Percentiles rank a stretch among this genome's conserved stretches.
Conservation (phyloP, 495 filamentous ascomycete species). For the Podospora tetraspora region DNA sequence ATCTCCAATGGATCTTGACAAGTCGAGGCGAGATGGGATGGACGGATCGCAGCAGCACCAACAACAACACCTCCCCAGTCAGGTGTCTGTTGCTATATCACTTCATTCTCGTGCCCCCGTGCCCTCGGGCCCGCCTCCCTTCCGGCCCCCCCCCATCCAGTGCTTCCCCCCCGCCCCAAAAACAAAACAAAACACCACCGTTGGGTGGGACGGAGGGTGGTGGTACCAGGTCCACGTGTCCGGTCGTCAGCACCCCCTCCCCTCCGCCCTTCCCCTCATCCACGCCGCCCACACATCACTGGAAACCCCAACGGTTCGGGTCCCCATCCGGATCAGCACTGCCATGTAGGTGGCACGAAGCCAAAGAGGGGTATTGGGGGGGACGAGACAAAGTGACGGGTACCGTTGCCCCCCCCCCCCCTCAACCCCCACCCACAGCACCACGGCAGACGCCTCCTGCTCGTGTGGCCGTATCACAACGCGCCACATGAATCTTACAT, state of each 20-base stretch:
- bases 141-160: not conserved
- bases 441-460: not conserved
- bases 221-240: constrained; percentile 2
- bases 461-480: constrained; percentile 13
- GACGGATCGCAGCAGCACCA: not conserved
- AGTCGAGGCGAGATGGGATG: too few relatives aligned
- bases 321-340: not conserved
- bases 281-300: too few relatives aligned
- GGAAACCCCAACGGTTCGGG: not conserved
- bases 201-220: not conserved
- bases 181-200: not conserved
- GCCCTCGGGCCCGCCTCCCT: too few relatives aligned
- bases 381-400: not conserved
- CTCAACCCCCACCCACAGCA: not conserved
- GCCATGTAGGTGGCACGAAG: not conserved
- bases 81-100: not conserved
- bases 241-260: not conserved
- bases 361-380: too few relatives aligned
- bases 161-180: not conserved
- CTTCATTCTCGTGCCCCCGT: not conserved
- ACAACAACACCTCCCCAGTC: not conserved
- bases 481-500: constrained; percentile 14
- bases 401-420: not conserved
- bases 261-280: too few relatives aligned
- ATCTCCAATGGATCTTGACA: too few relatives aligned